Conservation (phyloP, 139 green algal species). For the Tetradesmus lagerheimii region DNA sequence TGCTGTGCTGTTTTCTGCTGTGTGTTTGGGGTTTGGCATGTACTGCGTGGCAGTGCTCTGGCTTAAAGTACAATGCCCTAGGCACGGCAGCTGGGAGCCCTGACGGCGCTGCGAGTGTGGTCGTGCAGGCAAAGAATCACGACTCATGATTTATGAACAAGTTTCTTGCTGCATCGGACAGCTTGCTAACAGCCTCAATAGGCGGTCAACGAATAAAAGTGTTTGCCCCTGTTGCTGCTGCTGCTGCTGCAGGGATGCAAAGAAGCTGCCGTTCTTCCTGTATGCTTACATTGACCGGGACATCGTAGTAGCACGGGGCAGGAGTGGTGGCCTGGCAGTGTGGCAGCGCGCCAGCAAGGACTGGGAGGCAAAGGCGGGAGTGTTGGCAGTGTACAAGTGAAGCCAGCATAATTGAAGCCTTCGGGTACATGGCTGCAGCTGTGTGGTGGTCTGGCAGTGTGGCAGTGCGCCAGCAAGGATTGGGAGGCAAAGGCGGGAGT, state of each 20-base stretch:
- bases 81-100: no score
- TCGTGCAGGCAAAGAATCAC: no score
- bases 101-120: no score
- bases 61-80: not conserved
- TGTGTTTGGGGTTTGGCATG: not conserved
- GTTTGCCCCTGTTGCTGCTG: not conserved
- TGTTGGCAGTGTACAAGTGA: slow-evolving; percentile 44
- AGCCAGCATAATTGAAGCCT: no score
- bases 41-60: not conserved
- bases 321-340: slow-evolving; percentile 61
- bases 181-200: no score
- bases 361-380: slow-evolving; percentile 42
- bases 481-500: slow-evolving; percentile 45
- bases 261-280: slow-evolving; percentile 72
- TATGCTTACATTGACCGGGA: slow-evolving; percentile 60
- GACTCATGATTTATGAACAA: no score
- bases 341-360: slow-evolving; percentile 49
- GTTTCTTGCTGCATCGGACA: no score
- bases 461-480: slow-evolving; percentile 40
- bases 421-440: no score
- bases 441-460: slow-evolving; percentile 66
- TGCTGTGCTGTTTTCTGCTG: not conserved
- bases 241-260: slow-evolving; percentile 52
- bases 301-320: slow-evolving; percentile 45
- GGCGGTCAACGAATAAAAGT: no score